Evolutionary conservation across 805 yeast species (phyloP), one percentile per base, ranked within the genome.

Genomic region (Suhomyces sp.): DNA sequence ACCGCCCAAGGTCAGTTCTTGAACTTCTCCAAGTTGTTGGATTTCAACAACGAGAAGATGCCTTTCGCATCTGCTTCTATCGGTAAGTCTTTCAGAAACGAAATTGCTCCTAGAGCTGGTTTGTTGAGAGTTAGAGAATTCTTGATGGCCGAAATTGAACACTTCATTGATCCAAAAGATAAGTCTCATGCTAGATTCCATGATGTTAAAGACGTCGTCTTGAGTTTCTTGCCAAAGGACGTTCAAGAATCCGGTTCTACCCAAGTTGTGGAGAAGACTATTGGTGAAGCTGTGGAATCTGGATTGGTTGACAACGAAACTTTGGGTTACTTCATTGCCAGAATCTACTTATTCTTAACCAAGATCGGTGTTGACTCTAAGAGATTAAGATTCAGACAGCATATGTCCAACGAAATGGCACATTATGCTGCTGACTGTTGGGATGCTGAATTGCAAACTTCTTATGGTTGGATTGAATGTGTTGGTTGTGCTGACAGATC

Each of bases 401-500:
- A 94, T 76, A 86, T 94, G 96, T 80, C 86, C 62, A 94, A 94
- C 70, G 99, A 94, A 78, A 94, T 94, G 99, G 99, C 99, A 17
- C 99, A 94, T 73, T 94, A 94, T 72, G 99, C 99, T 54, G 85
- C 96, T 60, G 99, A 94, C 77, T 94, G 99, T 80, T 94, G 99
- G 99, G 99, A 94, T 76, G 97, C 96, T 59, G 99, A 94, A 78
- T 80, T 94, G 64, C 85, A 88, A 62, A 86, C 97, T 43, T 89
- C 97, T 31, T 94, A 90, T 64, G 99, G 99, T 63, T 94, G 99
- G 99, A 89, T 94, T 63, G 99, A 94, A 78, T 96, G 99, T 85
- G 97, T 94, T 69, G 99, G 99, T 61, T 94, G 98, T 78, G 99
- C 99, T 59, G 99, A 94, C 76, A 85, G 99, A 79, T 89, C 97